Percentiles rank a stretch among this genome's conserved stretches.
Conservation (phyloP, 164 flowering plant genomes). For the Brasenia schreberi region DNA sequence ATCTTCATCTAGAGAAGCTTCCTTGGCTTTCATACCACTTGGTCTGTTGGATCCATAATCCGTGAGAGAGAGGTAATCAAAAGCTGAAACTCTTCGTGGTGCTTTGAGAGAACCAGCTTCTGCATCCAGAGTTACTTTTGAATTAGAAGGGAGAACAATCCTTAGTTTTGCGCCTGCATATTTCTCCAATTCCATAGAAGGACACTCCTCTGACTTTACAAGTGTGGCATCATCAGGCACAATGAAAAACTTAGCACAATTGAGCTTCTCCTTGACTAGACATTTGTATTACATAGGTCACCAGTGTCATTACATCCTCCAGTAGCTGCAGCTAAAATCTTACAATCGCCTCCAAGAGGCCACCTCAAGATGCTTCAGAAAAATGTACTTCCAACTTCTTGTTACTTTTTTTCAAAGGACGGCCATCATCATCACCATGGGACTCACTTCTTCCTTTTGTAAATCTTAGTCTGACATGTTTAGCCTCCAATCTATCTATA, state of each 20-base stretch:
- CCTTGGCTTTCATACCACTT: slow-evolving; percentile 37
- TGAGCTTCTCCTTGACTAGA: slow-evolving; percentile 6
- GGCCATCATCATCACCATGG: slow-evolving; percentile 21
- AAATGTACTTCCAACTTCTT: slow-evolving; percentile 42
- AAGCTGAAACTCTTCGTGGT: slow-evolving; percentile 1
- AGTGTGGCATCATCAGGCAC: background rate
- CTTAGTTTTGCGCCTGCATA: slow-evolving; percentile 40
- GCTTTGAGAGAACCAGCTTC: background rate
- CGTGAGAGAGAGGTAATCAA: slow-evolving; percentile 15
- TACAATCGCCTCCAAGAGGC: slow-evolving; percentile 41
- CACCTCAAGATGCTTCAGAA: slow-evolving; percentile 61
- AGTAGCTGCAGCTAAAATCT: slow-evolving; percentile 23
- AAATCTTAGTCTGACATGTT: slow-evolving; percentile 74
- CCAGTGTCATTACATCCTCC: slow-evolving; percentile 22
- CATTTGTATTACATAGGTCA: slow-evolving; percentile 6
- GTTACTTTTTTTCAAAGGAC: slow-evolving; percentile 32
- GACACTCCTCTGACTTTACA: slow-evolving; percentile 5
- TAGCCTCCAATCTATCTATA: slow-evolving; percentile 84
- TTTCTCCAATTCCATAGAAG: slow-evolving; percentile 13
- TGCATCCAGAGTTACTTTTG: slow-evolving; percentile 19
- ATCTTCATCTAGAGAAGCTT: slow-evolving; percentile 37
- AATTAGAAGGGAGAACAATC: slow-evolving; percentile 33
- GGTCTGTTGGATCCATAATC: slow-evolving; percentile 24
- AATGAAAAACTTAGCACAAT: slow-evolving; percentile 7
- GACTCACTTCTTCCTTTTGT: slow-evolving; percentile 57